Base-by-base conservation (phyloP, 192 early-diverging fungal genomes). In the Dissophora globulifera region DNA sequence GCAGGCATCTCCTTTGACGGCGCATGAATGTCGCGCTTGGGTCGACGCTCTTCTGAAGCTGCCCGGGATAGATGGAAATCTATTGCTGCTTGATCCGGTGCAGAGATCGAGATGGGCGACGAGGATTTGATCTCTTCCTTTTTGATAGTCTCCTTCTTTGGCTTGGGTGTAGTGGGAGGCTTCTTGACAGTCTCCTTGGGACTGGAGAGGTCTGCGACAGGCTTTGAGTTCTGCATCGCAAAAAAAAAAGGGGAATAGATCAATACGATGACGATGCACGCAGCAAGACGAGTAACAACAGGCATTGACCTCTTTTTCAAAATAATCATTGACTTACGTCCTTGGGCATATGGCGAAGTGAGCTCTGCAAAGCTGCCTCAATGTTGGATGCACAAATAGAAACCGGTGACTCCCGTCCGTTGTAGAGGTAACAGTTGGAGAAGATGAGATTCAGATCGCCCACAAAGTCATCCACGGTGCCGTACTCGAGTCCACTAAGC, bases 371-470 rank as follows among this genome's bases (percentile, higher is more conserved):
- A 53, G 89, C 81, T 4, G 68, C 81, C 58, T 94, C 90, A 5
- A 95, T 62, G 56, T 92, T 92, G 45, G 83, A 80, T 9, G 88
- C 89, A 71, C 90, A 84, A 56, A 83, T 82, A 6, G 91, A 89
- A 10, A 92, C 84, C 32, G 85, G 84, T 4, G 91, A 86, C 40
- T 93, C 88, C 30, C 79, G 84, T 0, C 93, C 93, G 55, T 95
- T 95, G 76, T 92, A 95, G 19, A 87, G 78, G 78, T 87, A 91
- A 75, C 93, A 94, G 67, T 95, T 95, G 64, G 82, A 81, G 46
- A 93, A 90, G 58, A 94, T 89, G 4, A 94, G 84, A 38, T 86
- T 83, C 55, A 93, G 82, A 55, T 93, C 93, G 40, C 80, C 67
- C 15, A 80, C 64, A 66, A 95, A 91, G 45, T 88, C 87, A 42